phyloP scores from a whole-genome alignment of 1,139 yeast genomes.

The Taiozyma onychis region DNA sequence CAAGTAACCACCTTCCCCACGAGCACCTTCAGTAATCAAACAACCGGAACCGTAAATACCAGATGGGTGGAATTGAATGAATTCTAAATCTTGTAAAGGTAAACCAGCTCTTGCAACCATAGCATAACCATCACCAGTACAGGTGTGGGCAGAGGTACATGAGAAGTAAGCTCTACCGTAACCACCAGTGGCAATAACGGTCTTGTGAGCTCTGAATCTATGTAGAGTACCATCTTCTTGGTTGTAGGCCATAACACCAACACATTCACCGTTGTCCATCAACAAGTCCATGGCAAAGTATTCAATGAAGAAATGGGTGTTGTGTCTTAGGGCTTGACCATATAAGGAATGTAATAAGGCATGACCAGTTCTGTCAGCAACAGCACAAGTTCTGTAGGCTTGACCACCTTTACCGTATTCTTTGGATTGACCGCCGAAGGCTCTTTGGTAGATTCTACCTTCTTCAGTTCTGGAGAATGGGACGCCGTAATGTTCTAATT shows the following conservation, averaged over 20 bases:
- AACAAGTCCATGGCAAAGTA: slow-evolving; percentile 92
- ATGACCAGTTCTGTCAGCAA: slow-evolving; percentile 98
- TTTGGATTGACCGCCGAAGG: slow-evolving; percentile 96
- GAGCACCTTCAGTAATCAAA: slow-evolving; percentile 97
- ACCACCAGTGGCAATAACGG: slow-evolving; percentile 98
- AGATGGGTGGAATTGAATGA: slow-evolving; percentile 98
- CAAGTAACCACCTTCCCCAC: slow-evolving; percentile 99
- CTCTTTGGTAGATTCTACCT: slow-evolving; percentile 97
- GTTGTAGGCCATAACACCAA: slow-evolving; percentile 95
- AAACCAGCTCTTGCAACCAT: slow-evolving; percentile 98
- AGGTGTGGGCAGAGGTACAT: slow-evolving; percentile 98
- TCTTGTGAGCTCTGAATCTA: slow-evolving; percentile 94
- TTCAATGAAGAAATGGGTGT: slow-evolving; percentile 97
- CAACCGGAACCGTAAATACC: slow-evolving; percentile 99
- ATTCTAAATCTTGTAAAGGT: slow-evolving; percentile 96
- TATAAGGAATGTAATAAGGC: slow-evolving; percentile 93
- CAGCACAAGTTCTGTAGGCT: slow-evolving; percentile 99
- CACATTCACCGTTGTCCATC: slow-evolving; percentile 95
- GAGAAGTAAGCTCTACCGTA: slow-evolving; percentile 98
- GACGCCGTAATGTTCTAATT: slow-evolving; percentile 96
- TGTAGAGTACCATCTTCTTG: slow-evolving; percentile 98
- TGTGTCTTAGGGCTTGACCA: slow-evolving; percentile 95
- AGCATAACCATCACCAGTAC: slow-evolving; percentile 99
- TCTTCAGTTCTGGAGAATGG: slow-evolving; percentile 97
- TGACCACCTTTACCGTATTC: slow-evolving; percentile 98